These are phyloP conservation scores for Phytophthora tentaculata DNA, from an alignment of 352 stramenopile genomes.

Conservation along the genomic window DNA sequence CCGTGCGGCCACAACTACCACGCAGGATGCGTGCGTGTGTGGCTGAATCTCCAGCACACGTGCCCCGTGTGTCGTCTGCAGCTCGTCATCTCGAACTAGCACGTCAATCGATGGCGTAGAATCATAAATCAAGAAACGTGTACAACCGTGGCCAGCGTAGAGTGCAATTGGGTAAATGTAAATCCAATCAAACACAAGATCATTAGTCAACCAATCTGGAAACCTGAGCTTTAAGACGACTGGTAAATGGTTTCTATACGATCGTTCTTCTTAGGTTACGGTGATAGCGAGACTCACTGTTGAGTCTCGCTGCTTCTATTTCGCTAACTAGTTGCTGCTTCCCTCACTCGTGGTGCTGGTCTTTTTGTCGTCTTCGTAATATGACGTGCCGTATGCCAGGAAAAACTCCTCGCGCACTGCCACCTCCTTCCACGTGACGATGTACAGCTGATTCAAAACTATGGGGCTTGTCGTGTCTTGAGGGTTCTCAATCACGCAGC, in stretches of 20 bases:
- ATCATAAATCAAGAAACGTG: slow-evolving; percentile 17
- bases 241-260: slow-evolving; percentile 38
- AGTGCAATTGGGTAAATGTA: slow-evolving; percentile 10
- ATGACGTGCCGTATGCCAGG: slow-evolving; percentile 87
- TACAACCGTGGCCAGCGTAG: too few species aligned
- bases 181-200: slow-evolving; percentile 16
- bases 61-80: slow-evolving; percentile 71
- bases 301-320: slow-evolving; percentile 43
- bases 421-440: slow-evolving; percentile 91
- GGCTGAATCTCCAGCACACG: slow-evolving; percentile 71
- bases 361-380: slow-evolving; percentile 89
- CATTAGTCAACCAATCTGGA: not conserved
- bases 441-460: slow-evolving; percentile 86
- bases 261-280: slow-evolving; percentile 48
- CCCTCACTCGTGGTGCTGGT: slow-evolving; percentile 43
- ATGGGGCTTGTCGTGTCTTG: slow-evolving; percentile 81
- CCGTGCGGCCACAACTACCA: slow-evolving; percentile 76
- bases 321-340: slow-evolving; percentile 46
- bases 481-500: slow-evolving; percentile 83
- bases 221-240: not conserved
- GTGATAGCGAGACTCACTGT: slow-evolving; percentile 29
- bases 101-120: slow-evolving; percentile 1
- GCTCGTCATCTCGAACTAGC: slow-evolving; percentile 22
- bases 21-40: slow-evolving; percentile 66
- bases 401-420: slow-evolving; percentile 87